A percentile compares a stretch with the other conserved stretches of the same genome.
These are phyloP conservation scores for Salix purpurea DNA, from an alignment of 345 rosid genomes.

Conservation along the genomic window DNA sequence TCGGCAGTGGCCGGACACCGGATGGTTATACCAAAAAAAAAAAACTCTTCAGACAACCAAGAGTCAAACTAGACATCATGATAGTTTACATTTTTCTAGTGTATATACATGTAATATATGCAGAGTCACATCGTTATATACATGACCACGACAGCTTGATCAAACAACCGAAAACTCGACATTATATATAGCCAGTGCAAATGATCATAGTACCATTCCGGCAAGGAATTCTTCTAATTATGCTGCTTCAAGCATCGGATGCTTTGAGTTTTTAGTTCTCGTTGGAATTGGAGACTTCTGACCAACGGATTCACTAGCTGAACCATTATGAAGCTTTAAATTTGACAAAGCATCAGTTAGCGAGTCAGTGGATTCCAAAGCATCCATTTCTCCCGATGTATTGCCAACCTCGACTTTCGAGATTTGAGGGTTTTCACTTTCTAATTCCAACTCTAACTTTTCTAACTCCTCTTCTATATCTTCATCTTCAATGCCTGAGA, in stretches of 20 bases:
- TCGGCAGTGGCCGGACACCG: no score
- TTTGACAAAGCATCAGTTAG: constrained; percentile 49
- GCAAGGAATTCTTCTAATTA: constrained; percentile 11
- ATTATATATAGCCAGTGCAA: not conserved
- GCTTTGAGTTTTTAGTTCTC: constrained; percentile 27
- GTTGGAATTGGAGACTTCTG: constrained; percentile 21
- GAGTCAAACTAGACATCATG: no score
- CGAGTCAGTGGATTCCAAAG: constrained; percentile 37
- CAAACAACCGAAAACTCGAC: not conserved
- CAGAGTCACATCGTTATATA: not conserved
- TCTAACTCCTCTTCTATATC: constrained; percentile 67
- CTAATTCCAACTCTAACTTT: constrained; percentile 61
- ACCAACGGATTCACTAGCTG: constrained; percentile 14
- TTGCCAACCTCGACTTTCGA: not conserved
- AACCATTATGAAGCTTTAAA: constrained; percentile 47
- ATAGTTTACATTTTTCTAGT: no score
- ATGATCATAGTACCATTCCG: not conserved
- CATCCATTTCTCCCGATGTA: constrained; percentile 16
- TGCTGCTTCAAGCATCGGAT: constrained; percentile 45
- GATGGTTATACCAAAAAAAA: no score
- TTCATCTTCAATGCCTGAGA: constrained; percentile 56
- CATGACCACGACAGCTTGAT: not conserved
- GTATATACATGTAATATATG: not conserved
- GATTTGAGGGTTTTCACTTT: constrained; percentile 27
- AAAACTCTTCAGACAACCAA: no score